Conservation (phyloP, 352 stramenopile species). For the Peronospora destructor region DNA sequence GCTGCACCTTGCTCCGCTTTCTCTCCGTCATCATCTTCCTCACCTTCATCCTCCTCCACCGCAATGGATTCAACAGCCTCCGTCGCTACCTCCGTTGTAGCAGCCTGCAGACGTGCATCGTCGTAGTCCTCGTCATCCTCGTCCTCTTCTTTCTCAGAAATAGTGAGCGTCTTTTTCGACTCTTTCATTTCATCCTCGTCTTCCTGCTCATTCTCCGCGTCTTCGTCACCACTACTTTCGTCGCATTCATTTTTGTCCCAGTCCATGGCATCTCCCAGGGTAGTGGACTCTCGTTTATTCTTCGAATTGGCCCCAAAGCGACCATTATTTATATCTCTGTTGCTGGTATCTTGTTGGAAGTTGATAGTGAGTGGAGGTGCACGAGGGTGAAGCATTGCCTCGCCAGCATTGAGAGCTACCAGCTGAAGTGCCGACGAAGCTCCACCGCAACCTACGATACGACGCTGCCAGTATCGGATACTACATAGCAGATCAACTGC, state of each 20-base stretch:
- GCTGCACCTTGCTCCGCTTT: conserved; percentile 19
- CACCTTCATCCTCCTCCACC: conserved; percentile 3
- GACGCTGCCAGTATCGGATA: conserved; percentile 51
- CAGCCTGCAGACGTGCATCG: conserved; percentile 22
- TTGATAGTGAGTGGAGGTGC: conserved; percentile 60
- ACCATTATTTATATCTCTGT: conserved; percentile 16
- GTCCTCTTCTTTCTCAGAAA: conserved; percentile 27
- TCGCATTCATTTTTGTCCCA: conserved; percentile 32
- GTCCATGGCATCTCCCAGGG: conserved; percentile 28
- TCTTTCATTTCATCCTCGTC: conserved; percentile 3
- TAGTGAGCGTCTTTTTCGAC: conserved; percentile 3
- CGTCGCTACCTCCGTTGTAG: conserved; percentile 5
- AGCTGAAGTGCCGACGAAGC: conserved; percentile 36
- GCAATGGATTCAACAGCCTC: conserved; percentile 8
- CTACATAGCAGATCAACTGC: conserved; percentile 46
- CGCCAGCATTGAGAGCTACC: conserved; percentile 51
- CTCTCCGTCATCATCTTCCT: neutral
- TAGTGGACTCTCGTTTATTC: conserved; percentile 2
- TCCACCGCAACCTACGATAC: conserved; percentile 13
- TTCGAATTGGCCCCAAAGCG: conserved; percentile 3
- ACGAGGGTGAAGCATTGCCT: conserved; percentile 67
- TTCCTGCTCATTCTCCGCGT: conserved; percentile 13
- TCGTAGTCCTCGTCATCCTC: conserved; percentile 38
- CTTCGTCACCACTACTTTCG: conserved; percentile 25
- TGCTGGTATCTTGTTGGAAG: conserved; percentile 26